These are phyloP conservation scores for Trichophyton verrucosum DNA, from an alignment of 2,329 filamentous ascomycete genomes.

Conservation along the genomic window DNA sequence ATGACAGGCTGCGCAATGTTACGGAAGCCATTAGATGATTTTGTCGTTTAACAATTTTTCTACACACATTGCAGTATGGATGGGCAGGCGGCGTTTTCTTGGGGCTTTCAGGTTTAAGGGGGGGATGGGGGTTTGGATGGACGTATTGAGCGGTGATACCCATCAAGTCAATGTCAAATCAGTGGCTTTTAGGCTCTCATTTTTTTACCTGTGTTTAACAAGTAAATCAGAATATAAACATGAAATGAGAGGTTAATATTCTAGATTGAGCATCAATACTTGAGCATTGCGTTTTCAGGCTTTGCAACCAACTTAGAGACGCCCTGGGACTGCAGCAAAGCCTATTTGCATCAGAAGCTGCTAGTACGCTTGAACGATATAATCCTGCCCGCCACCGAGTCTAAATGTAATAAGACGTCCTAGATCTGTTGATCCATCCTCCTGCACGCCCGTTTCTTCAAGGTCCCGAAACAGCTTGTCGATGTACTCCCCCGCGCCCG, in stretches of 20 bases:
- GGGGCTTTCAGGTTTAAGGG: neutral
- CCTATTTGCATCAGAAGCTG: neutral
- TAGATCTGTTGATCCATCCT: slow-evolving; percentile 12
- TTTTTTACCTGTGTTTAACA: neutral
- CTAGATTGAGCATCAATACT: too few relatives aligned
- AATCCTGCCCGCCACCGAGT: slow-evolving; percentile 2
- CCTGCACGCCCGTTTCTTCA: slow-evolving; percentile 14
- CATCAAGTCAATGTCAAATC: neutral
- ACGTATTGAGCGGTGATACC: neutral
- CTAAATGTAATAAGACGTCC: slow-evolving; percentile 6
- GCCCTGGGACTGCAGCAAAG: too few relatives aligned
- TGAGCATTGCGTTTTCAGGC: too few relatives aligned
- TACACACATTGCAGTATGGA: neutral
- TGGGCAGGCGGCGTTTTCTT: neutral
- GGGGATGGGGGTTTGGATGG: neutral
- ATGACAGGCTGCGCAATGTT: slow-evolving; percentile 24
- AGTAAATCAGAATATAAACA: too few relatives aligned
- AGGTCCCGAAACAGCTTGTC: slow-evolving; percentile 13
- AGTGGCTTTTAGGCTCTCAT: neutral
- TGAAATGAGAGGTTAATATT: too few relatives aligned
- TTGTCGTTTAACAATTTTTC: neutral
- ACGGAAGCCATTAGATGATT: slow-evolving; percentile 9
- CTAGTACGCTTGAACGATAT: neutral
- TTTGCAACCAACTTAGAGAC: too few relatives aligned
- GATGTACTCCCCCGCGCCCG: slow-evolving; percentile 15